These are phyloP conservation scores for Cryptococcus maquisensis DNA, from an alignment of 1,284 basidiomycete species.

Conservation along the genomic window DNA sequence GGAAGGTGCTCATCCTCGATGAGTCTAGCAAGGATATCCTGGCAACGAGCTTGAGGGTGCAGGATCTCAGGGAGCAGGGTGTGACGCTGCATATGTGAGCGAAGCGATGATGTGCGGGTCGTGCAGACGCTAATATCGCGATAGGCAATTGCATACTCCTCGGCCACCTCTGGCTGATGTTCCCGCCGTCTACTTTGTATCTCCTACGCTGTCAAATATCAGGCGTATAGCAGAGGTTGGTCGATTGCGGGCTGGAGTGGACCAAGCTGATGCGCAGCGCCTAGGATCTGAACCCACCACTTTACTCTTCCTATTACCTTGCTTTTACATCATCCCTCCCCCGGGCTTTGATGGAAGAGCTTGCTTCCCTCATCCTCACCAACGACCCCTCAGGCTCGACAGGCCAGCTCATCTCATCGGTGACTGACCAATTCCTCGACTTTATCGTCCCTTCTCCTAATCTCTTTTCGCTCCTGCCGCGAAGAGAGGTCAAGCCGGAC, in stretches of 20 bases:
- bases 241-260: background rate
- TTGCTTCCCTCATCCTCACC: slow-evolving; percentile 80
- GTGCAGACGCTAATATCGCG: background rate
- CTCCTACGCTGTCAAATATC: slow-evolving; percentile 82
- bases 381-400: slow-evolving; percentile 61
- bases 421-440: slow-evolving; percentile 93
- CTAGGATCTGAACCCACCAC: slow-evolving; percentile 65
- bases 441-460: slow-evolving; percentile 92
- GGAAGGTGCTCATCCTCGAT: slow-evolving; percentile 96
- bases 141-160: slow-evolving; percentile 82
- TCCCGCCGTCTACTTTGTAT: slow-evolving; percentile 94
- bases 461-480: slow-evolving; percentile 84
- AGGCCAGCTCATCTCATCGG: slow-evolving; percentile 70
- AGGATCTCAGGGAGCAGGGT: slow-evolving; percentile 92
- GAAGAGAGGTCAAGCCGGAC: slow-evolving; percentile 30
- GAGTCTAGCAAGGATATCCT: slow-evolving; percentile 94
- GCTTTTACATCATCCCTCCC: slow-evolving; percentile 93
- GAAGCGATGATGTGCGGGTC: background rate
- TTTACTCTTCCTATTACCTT: slow-evolving; percentile 91
- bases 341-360: slow-evolving; percentile 83
- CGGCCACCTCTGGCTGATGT: slow-evolving; percentile 91
- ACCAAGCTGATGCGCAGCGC: background rate
- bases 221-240: slow-evolving; percentile 78
- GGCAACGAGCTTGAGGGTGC: slow-evolving; percentile 89
- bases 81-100: slow-evolving; percentile 93